Base-by-base conservation (phyloP, 768 basidiomycete species). In the Tulasnella sp. region DNA sequence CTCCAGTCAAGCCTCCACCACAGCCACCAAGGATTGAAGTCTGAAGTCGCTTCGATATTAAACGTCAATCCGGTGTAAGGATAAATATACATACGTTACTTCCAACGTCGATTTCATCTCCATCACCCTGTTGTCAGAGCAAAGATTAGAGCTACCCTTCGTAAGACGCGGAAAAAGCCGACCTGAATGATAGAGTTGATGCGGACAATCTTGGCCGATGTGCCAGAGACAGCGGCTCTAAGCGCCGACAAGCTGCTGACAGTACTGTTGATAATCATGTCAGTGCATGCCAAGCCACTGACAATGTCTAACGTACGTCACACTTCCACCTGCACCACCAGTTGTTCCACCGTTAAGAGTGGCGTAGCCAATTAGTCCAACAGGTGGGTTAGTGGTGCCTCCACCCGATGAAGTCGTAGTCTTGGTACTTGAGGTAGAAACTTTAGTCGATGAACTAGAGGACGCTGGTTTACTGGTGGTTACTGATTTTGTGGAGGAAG, bases 301-400 rank as follows among this genome's bases (percentile, higher is more conserved):
- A 46, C 1, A 10, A n/a, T 16, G n/a, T 12, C 13, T 10, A 10
- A n/a, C 55, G 16, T 56, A 56, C 55, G 54, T 56, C 13, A 46
- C 43, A 12, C 45, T 9, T 27, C 55, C 55, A 20, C 55, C 55
- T 19, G 55, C 55, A 42, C 55, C 55, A 28, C 55, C 55, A 28
- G 55, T 56, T 19, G 55, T 56, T 15, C 55, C 55, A 37, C 55
- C 55, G 40, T 56, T 55, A 25, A 39, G 33, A 5, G 55, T 48
- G 8, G 55, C 55, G 45, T 52, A 56, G 12, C 55, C 55, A 5
- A 53, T 29, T 22, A 53, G 29, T 35, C n/a, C n/a, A n/a, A n/a
- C n/a, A n/a, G n/a, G n/a, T n/a, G n/a, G n/a, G n/a, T n/a, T n/a
- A n/a, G n/a, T n/a, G n/a, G n/a, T n/a, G n/a, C n/a, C n/a, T n/a